These are phyloP conservation scores for Pascua guehoae DNA, from an alignment of 1,284 basidiomycete species.

Conservation along the genomic window DNA sequence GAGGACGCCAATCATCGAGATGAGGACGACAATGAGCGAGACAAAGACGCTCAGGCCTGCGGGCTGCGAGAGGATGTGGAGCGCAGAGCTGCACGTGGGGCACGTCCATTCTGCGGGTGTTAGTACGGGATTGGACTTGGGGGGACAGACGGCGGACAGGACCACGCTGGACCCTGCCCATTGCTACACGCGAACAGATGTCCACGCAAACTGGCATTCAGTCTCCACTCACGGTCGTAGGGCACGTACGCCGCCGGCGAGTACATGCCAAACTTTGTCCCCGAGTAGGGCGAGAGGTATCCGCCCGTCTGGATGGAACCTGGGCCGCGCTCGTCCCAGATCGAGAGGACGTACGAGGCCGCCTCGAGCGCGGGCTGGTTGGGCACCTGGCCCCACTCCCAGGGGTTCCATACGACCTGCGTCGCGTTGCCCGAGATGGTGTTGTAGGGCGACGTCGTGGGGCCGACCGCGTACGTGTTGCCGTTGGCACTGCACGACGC, in stretches of 20 bases:
- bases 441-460: conserved; percentile 58
- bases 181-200: background rate
- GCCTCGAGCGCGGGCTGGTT: conserved; percentile 66
- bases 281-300: conserved; percentile 64
- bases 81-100: conserved; percentile 59
- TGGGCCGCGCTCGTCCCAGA: conserved; percentile 74
- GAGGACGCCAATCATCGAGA: conserved; percentile 66
- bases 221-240: conserved; percentile 60
- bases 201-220: too few species aligned
- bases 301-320: conserved; percentile 61
- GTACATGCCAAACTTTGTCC: conserved; percentile 78
- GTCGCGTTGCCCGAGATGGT: conserved; percentile 66
- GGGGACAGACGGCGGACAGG: too few species aligned
- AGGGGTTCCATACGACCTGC: conserved; percentile 74
- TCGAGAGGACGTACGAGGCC: conserved; percentile 69
- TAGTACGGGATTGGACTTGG: too few species aligned
- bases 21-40: conserved; percentile 66
- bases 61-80: conserved; percentile 56
- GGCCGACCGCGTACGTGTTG: conserved; percentile 81
- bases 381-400: conserved; percentile 64
- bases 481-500: conserved; percentile 75
- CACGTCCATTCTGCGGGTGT: conserved; percentile 63
- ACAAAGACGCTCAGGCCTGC: conserved; percentile 63
- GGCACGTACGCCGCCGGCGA: conserved; percentile 72
- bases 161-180: background rate